Base-by-base conservation (phyloP, 2,329 filamentous ascomycete species). In the Diaporthe sp. region DNA sequence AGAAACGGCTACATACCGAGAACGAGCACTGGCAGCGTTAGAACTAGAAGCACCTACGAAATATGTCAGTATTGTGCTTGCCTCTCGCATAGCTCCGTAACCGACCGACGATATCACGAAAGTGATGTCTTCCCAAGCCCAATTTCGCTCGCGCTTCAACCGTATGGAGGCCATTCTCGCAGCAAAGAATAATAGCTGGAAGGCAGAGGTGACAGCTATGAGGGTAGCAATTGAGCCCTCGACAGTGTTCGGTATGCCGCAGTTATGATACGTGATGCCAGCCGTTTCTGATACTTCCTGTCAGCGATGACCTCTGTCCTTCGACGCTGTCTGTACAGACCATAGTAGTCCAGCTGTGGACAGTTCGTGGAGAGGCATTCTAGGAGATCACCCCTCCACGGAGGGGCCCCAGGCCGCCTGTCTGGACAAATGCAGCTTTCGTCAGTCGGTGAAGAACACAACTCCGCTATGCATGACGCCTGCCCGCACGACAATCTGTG, bases 101-200 rank as follows among this genome's bases (percentile, higher is more conserved):
- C 61, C 6, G 10, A 67, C 61, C 28, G 61, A 67, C 13, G 61
- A 67, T 49, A 37, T n/a, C 28, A 67, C 20, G 39, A 51, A 67
- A n/a, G 25, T 67, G 20, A 67, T 49, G 42, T 67, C 61, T 31
- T 67, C 61, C 61, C 61, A 67, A n/a, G 61, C 17, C 61, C 61
- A 67, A 0, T 37, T 34, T 17, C 61, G 25, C 61, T 67, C 61
- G 3, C 42, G 28, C 28, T 67, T 67, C 28, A 67, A n/a, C 3
- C 61, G 25, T 67, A 37, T 67, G 28, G 61, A 67, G 4, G 10
- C 44, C 42, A 67, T 67, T 67, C 61, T 49, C 28, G 61, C 17
- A 15, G 28, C 15, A 44, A 67, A 67, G 20, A 49, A 67, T 49
- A 67, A 4, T 4, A 67, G 28, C 5, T 67, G 42, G 10, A 67